phyloP scores from a whole-genome alignment of 495 filamentous ascomycete genomes.

The Penicillium ucsense region DNA sequence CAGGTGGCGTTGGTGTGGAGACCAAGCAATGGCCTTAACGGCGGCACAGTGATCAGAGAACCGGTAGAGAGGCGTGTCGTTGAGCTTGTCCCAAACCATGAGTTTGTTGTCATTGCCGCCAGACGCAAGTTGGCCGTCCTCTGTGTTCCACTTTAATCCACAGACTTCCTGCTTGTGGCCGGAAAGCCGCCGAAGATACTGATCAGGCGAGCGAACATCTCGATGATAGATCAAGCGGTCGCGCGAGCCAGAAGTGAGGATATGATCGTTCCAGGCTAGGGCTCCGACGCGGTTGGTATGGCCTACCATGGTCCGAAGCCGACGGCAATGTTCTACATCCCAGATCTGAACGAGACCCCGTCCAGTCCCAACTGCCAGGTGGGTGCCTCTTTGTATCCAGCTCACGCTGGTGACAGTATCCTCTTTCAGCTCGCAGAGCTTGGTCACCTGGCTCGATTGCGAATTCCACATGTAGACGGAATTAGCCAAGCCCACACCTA shows the following conservation, averaged over 20 bases:
- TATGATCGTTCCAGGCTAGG: conserved; percentile 95
- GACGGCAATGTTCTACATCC: conserved; percentile 79
- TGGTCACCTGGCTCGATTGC: conserved; percentile 72
- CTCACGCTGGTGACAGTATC: conserved; percentile 93
- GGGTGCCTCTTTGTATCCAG: conserved; percentile 93
- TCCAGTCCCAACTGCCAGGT: conserved; percentile 86
- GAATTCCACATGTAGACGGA: conserved; percentile 99
- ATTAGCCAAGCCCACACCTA: conserved; percentile 83
- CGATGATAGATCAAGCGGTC: conserved; percentile 91
- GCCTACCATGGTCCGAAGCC: conserved; percentile 90
- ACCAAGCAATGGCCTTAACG: conserved; percentile 99
- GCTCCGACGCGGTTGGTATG: conserved; percentile 87
- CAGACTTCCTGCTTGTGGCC: conserved; percentile 99
- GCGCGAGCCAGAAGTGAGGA: conserved; percentile 87
- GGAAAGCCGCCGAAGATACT: conserved; percentile 68
- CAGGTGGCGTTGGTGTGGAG: conserved; percentile 84
- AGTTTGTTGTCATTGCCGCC: conserved; percentile 98
- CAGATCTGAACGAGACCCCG: conserved; percentile 95
- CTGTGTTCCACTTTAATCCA: conserved; percentile 93
- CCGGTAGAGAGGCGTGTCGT: conserved; percentile 76
- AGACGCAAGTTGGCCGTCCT: conserved; percentile 89
- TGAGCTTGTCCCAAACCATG: conserved; percentile 94
- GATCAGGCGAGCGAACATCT: conserved; percentile 87
- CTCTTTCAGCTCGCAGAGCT: conserved; percentile 84
- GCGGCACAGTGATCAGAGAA: conserved; percentile 90